A percentile compares a stretch with the other conserved stretches of the same genome.
These are phyloP conservation scores for Dendrobium huoshanense DNA, from an alignment of 106 monocot genomes.

Conservation along the genomic window DNA sequence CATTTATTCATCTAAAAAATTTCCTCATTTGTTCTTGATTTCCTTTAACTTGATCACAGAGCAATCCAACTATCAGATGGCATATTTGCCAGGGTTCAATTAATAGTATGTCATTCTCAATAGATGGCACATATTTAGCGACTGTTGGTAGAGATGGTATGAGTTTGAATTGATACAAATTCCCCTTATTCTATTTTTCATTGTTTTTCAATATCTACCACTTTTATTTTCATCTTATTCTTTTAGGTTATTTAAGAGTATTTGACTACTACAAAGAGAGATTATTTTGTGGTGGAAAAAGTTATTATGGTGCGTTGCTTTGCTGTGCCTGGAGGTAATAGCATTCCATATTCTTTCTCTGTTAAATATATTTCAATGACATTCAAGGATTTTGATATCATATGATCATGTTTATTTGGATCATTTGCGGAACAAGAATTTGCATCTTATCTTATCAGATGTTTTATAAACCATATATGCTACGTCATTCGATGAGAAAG, in stretches of 20 bases:
- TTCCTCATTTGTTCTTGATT: conserved; percentile 1
- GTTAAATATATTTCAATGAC: not conserved
- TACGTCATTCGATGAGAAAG: not conserved
- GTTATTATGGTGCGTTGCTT: conserved; percentile 92
- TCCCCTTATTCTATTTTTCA: not conserved
- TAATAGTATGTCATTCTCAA: conserved; percentile 84
- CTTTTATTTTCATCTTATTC: not conserved
- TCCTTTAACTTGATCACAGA: conserved; percentile 37
- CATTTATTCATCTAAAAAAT: not conserved
- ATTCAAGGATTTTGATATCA: not conserved
- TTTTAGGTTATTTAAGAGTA: conserved; percentile 89
- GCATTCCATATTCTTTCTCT: not conserved
- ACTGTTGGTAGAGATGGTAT: conserved; percentile 96
- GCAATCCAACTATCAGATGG: conserved; percentile 90
- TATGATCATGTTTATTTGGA: not conserved
- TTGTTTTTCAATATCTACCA: not conserved
- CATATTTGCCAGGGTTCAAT: conserved; percentile 96
- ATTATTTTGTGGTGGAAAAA: conserved; percentile 89
- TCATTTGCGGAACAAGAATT: conserved; percentile 1
- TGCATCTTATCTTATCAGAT: not conserved
- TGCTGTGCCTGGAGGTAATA: conserved; percentile 97
- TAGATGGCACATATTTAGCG: conserved; percentile 73
- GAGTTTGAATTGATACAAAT: not conserved
- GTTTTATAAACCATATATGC: not conserved
- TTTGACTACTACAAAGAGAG: conserved; percentile 85